Base-by-base conservation (phyloP, 2,329 filamentous ascomycete species). In the Xylogone sp. region DNA sequence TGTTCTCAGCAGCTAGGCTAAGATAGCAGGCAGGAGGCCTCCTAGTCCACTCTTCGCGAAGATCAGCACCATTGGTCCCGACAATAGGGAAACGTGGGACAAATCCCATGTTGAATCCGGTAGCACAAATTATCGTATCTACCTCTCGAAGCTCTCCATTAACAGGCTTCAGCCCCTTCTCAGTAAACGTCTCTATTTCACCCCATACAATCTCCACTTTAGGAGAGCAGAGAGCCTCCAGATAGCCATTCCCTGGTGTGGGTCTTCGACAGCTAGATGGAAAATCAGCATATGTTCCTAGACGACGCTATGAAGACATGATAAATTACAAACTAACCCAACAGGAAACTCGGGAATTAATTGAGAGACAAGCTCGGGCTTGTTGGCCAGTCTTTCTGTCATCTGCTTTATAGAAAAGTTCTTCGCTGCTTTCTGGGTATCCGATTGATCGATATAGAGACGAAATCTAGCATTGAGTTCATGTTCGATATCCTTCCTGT, bases 101-200 rank as follows among this genome's bases (percentile, higher is more conserved):
- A 16, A 45, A 53, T 5, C 20, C 24, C 12, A 22, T 42, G 46
- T 42, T 21, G 42, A 29, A 43, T 7, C 66, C 65, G 7, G 66
- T 68, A 1, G 62, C 62, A 27, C 61, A 62, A 29, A 65, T 54
- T 21, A 66, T 51, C 3, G 56, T 50, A 43, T 66, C 63, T 58
- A 73, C 22, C 16, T 56, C 39, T 42, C 59, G 54, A 18, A 56
- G 55, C 10, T 46, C 48, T 2, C 60, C 64, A 24, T 61, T 60
- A 1, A 49, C 53, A 1, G 67, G 59, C 31, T 65, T 46, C 9
- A 71, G 56, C 2, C 68, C 66, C 2, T 54, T 62, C 43, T 62
- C 56, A 1, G 67, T 70, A 46, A 71, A 48, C 55, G 69, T 68
- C 21, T 74, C 64, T 42, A 76, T 63, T 56, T 77, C 76, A 56